Conservation (phyloP, 164 flowering plant species). For the Stephania japonica region DNA sequence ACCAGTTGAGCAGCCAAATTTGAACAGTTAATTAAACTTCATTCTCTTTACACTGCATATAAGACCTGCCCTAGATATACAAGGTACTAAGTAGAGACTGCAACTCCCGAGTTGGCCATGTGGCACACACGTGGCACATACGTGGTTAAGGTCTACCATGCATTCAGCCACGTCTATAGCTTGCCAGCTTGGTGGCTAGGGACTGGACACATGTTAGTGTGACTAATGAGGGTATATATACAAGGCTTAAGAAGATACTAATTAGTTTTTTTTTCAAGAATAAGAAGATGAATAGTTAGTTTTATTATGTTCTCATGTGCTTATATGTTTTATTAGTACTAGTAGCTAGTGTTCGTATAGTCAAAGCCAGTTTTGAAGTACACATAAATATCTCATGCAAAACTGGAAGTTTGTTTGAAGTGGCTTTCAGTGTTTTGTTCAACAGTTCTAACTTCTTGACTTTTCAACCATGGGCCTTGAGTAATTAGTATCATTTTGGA, state of each 20-base stretch:
- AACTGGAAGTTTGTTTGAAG: not conserved
- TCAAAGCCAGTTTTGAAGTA: too few species aligned
- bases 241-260: too few species aligned
- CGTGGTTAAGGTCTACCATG: not conserved
- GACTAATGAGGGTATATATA: not conserved
- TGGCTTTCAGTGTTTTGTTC: not conserved
- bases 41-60: too few species aligned
- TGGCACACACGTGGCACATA: not conserved
- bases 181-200: not conserved
- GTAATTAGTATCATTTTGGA: not conserved
- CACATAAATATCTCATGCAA: not conserved
- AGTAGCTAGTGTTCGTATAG: too few species aligned
- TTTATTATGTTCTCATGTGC: too few species aligned
- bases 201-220: not conserved
- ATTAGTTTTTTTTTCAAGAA: too few species aligned
- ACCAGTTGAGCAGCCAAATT: not conserved
- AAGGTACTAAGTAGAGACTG: not conserved
- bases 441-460: not conserved
- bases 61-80: not conserved
- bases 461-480: not conserved
- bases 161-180: not conserved
- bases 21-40: not conserved
- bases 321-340: too few species aligned
- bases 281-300: too few species aligned
- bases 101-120: not conserved